These are phyloP conservation scores for Rubus parviflorus DNA, from an alignment of 306 rosid species.

Conservation along the genomic window DNA sequence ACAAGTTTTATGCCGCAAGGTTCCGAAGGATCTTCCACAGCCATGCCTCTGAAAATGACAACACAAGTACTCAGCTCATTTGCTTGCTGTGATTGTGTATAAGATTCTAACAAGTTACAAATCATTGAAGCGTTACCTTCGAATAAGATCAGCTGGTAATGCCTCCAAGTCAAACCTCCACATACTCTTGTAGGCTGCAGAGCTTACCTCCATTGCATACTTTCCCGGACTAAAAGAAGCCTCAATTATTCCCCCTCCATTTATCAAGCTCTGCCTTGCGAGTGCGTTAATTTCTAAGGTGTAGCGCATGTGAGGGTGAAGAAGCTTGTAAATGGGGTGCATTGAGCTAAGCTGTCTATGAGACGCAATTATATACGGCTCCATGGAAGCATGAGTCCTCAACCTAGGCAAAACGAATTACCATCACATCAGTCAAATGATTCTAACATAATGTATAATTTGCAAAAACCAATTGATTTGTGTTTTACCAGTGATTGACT, in stretches of 20 bases:
- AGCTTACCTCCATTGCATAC: slow-evolving; percentile 81
- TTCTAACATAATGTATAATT: background rate
- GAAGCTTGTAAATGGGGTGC: slow-evolving; percentile 91
- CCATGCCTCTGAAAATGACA: slow-evolving; percentile 77
- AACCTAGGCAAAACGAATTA: slow-evolving; percentile 58
- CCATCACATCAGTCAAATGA: slow-evolving; percentile 10
- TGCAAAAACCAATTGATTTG: background rate
- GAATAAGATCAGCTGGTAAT: slow-evolving; percentile 86
- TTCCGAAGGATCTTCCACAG: slow-evolving; percentile 72
- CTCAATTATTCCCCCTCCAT: slow-evolving; percentile 93
- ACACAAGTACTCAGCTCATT: background rate
- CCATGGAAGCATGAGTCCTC: slow-evolving; percentile 96
- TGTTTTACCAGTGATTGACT: slow-evolving; percentile 86
- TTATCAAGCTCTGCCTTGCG: slow-evolving; percentile 81
- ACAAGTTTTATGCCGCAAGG: slow-evolving; percentile 79
- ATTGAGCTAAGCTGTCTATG: slow-evolving; percentile 86
- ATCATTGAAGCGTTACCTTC: slow-evolving; percentile 50
- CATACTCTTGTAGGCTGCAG: slow-evolving; percentile 73
- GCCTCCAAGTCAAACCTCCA: slow-evolving; percentile 97
- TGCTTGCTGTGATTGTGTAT: background rate
- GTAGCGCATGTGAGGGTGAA: slow-evolving; percentile 95
- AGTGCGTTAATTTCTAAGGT: slow-evolving; percentile 87
- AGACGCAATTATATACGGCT: slow-evolving; percentile 87
- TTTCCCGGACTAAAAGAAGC: slow-evolving; percentile 89
- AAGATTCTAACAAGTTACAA: background rate